Conservation (phyloP, 495 filamentous ascomycete genomes). For the Podospora australis region DNA sequence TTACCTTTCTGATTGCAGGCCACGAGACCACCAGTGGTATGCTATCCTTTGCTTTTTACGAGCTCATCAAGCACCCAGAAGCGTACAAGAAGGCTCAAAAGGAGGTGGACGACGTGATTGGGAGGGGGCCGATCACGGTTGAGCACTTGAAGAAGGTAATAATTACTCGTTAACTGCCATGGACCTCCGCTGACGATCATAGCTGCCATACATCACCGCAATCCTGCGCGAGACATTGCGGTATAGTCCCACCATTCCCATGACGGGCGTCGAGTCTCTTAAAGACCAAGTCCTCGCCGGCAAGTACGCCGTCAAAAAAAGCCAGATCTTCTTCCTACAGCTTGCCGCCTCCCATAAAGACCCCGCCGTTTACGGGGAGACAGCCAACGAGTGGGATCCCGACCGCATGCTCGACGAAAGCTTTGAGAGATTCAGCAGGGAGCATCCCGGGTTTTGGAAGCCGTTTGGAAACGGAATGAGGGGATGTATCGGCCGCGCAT, state of each 20-base stretch:
- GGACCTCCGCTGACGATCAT: not conserved
- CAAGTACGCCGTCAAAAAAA: constrained; percentile 57
- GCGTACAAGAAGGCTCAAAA: constrained; percentile 46
- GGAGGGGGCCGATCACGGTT: constrained; percentile 53
- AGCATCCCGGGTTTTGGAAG: constrained; percentile 50
- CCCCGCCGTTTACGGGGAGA: constrained; percentile 46
- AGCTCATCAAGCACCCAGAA: constrained; percentile 48
- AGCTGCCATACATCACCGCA: constrained; percentile 42
- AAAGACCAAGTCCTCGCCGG: constrained; percentile 53
- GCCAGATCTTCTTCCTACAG: constrained; percentile 45
- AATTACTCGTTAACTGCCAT: not conserved
- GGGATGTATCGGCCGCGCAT: constrained; percentile 49
- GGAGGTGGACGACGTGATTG: constrained; percentile 59
- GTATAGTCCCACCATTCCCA: constrained; percentile 56
- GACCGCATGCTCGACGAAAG: constrained; percentile 59
- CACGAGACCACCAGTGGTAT: constrained; percentile 66
- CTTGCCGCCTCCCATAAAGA: constrained; percentile 50
- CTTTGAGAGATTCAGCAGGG: constrained; percentile 48
- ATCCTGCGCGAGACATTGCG: constrained; percentile 67
- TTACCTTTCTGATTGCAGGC: constrained; percentile 67
- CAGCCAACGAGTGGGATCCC: constrained; percentile 50
- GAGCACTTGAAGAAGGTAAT: constrained; percentile 60
- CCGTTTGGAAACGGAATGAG: constrained; percentile 52
- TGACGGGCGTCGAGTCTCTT: constrained; percentile 38
- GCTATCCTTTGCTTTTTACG: constrained; percentile 52